Evolutionary conservation across 148 eudicot species (phyloP).

Genomic region (Cornus controversa): DNA sequence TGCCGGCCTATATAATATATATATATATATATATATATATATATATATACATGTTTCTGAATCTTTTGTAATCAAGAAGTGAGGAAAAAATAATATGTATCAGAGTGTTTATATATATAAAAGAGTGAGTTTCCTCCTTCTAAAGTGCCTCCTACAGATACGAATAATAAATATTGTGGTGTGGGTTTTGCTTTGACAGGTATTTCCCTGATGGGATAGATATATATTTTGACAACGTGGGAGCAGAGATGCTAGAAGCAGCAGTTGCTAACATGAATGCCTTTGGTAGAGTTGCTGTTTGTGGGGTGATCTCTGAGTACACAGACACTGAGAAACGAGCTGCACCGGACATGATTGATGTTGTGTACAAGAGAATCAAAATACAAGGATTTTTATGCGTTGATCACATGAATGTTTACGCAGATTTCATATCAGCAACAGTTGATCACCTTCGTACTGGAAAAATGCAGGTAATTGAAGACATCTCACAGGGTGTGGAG

Average conservation of each 20-base stretch:
- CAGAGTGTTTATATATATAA: too few species aligned
- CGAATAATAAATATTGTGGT: too few species aligned
- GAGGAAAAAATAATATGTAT: too few species aligned
- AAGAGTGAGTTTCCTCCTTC: too few species aligned
- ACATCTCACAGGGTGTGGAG: conserved; percentile 44
- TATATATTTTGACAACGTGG: conserved; percentile 54
- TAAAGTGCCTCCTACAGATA: too few species aligned
- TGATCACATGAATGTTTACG: conserved; percentile 21
- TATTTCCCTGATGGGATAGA: conserved; percentile 64
- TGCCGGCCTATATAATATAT: too few species aligned
- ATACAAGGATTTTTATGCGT: conserved; percentile 42
- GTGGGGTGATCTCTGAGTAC: conserved; percentile 60
- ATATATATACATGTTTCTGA: too few species aligned
- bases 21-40: too few species aligned
- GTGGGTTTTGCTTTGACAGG: conserved; percentile 21
- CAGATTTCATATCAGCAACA: conserved; percentile 37
- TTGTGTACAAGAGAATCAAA: conserved; percentile 48
- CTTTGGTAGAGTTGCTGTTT: conserved; percentile 48
- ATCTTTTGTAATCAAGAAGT: too few species aligned
- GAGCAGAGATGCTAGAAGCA: conserved; percentile 59
- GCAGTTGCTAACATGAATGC: conserved; percentile 59
- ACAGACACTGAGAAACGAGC: conserved; percentile 24
- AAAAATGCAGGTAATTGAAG: conserved; percentile 35
- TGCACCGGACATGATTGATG: conserved; percentile 40
- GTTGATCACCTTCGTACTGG: conserved; percentile 29